Base-by-base conservation (phyloP, 202 grass and related monocot species). In the Saccharum hybrid region DNA sequence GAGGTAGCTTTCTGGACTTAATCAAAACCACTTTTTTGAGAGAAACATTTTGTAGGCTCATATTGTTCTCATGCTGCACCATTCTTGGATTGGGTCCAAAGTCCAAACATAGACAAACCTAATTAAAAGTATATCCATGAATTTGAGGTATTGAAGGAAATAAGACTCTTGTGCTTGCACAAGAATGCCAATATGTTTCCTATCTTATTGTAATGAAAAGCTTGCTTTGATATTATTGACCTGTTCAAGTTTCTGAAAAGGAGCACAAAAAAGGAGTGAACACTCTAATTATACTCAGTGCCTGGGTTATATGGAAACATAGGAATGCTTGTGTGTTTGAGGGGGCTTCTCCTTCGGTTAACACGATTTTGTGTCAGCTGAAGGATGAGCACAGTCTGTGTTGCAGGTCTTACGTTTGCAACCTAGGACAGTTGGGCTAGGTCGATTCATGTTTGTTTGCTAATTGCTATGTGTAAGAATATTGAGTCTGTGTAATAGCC, bases 1-100 rank as follows among this genome's bases (percentile, higher is more conserved):
- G 92, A 98, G 92, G 95, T 94, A 61, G 26, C 26, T 26, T 21
- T 57, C 61, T 63, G 61, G 26, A 30, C 23, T 63, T 12, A 63
- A 26, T 63, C 10, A 30, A 31, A 63, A 31, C 11, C 4, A 7
- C n/a, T 23, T 63, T 63, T 15, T 63, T 30, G 11, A 63, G 11
- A 60, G 43, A 62, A 75, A 74, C 15, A 30, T 14, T 42, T 72
- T 76, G 66, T 61, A 45, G 15, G 52, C 38, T 72, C 34, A 43
- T 72, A 72, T 72, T 26, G 26, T 63, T 36, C 52, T 45, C 52
- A 43, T 45, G 64, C 34, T 60, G 30, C 26, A 26, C 26, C 26
- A 46, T 33, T 10, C 57, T 41, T 18, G 26, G 74, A 45, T 84
- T 6, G 33, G 46, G 59, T 38, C 37, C 14, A 46, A 36, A 33